Evolutionary conservation across 148 eudicot species (phyloP).

Genomic region (Arctostaphylos glauca): DNA sequence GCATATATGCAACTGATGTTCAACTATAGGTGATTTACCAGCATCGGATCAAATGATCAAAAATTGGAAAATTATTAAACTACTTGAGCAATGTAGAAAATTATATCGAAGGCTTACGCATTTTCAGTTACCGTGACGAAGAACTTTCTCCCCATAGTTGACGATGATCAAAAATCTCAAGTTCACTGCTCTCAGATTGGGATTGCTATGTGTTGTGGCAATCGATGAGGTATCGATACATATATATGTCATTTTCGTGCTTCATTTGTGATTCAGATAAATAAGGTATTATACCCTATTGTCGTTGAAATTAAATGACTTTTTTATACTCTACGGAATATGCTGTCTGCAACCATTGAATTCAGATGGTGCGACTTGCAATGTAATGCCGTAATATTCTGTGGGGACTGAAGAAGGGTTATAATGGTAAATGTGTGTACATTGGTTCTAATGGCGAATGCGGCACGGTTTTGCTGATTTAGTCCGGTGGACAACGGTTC

Average conservation of each 20-base stretch:
- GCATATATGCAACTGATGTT: too few species aligned
- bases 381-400: too few species aligned
- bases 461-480: neutral
- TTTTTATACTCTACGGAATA: too few species aligned
- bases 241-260: too few species aligned
- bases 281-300: too few species aligned
- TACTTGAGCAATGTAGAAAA: neutral
- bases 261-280: too few species aligned
- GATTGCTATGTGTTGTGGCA: neutral
- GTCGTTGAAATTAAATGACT: too few species aligned
- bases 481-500: neutral
- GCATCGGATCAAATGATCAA: too few species aligned
- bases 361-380: too few species aligned
- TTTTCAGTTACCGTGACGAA: constrained; percentile 64
- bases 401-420: neutral
- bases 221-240: neutral
- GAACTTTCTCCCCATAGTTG: constrained; percentile 43
- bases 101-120: constrained; percentile 30
- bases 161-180: neutral
- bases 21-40: too few species aligned
- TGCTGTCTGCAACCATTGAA: too few species aligned
- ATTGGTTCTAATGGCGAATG: neutral
- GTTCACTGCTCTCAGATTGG: neutral
- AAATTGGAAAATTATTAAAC: too few species aligned
- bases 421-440: neutral